Percentiles rank a stretch among this genome's conserved stretches.
phyloP scores from a whole-genome alignment of 176 grass and related monocot genomes.

The Neostapfia colusana region DNA sequence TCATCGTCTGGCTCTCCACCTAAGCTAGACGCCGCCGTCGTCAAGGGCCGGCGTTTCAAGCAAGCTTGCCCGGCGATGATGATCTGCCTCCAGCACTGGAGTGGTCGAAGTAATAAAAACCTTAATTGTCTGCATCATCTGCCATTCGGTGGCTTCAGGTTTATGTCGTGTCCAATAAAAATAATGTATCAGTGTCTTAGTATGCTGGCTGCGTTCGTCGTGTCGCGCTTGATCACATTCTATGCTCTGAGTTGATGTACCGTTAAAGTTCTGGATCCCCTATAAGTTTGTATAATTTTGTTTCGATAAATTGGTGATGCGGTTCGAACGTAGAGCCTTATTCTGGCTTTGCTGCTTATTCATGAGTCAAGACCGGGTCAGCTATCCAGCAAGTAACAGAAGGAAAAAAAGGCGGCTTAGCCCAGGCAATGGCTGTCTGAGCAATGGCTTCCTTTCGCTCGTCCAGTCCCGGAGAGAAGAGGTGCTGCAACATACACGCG shows the following conservation, averaged over 20 bases:
- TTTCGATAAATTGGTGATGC: too few species aligned
- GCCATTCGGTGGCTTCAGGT: not conserved
- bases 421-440: too few species aligned
- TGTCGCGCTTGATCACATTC: not conserved
- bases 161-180: not conserved
- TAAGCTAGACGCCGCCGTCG: not conserved
- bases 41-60: not conserved
- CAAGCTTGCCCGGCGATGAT: not conserved
- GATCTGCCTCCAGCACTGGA: not conserved
- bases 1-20: constrained; percentile 58
- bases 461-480: too few species aligned
- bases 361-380: too few species aligned
- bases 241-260: not conserved
- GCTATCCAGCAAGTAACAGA: too few species aligned
- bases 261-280: not conserved
- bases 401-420: too few species aligned
- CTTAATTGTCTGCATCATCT: not conserved
- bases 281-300: too few species aligned
- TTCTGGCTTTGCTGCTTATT: too few species aligned
- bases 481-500: too few species aligned
- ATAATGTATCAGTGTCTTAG: not conserved
- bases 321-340: too few species aligned
- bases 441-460: too few species aligned
- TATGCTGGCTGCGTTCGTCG: not conserved
- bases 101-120: not conserved